Evolutionary conservation across 371 early-diverging fungal species (phyloP), one percentile per base, ranked within the genome.

Genomic region (Haplosporangium sp.): DNA sequence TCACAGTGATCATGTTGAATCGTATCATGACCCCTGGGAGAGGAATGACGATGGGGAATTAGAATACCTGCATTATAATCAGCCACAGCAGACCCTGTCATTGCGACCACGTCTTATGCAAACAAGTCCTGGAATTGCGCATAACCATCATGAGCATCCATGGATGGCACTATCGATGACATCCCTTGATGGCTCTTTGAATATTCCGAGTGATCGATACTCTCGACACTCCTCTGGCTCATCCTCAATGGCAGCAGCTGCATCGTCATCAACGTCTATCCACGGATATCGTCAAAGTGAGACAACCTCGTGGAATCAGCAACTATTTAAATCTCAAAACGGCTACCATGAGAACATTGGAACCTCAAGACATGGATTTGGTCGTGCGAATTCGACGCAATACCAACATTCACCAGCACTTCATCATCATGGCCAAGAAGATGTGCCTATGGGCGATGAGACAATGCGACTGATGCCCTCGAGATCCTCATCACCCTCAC

Each of bases 381-480:
- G 58, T 8, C 62, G 61, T 13, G 42, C 21, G 8, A 61, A 58
- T 43, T 64, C 69, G 11, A 62, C 40, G 3, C 65, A 64, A 2
- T 54, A 69, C 37, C 63, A 65, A 12, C 55, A 64, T 52, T 29
- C 57, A 13, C 59, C 58, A 43, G n/a, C 29, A 5, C 37, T n/a
- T 42, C 50, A 16, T 13, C 62, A 61, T n/a, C 47, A 66, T 9
- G 45, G 58, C 18, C 59, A 62, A 2, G 77, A 76, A 14, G 77
- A 76, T 37, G 67, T 76, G 3, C 58, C 67, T 2, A 76, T 76
- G 77, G 64, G 71, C 13, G 77, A 76, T 12, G 77, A 76, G 14
- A 13, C 54, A 1, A 38, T 21, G 13, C 53, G 67, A 36, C 43
- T 58, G 7, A 59, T 67, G 50, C 52, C 72, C 29, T 67, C 77